phyloP scores from a whole-genome alignment of 148 eudicot species.

The Rheum nobile region DNA sequence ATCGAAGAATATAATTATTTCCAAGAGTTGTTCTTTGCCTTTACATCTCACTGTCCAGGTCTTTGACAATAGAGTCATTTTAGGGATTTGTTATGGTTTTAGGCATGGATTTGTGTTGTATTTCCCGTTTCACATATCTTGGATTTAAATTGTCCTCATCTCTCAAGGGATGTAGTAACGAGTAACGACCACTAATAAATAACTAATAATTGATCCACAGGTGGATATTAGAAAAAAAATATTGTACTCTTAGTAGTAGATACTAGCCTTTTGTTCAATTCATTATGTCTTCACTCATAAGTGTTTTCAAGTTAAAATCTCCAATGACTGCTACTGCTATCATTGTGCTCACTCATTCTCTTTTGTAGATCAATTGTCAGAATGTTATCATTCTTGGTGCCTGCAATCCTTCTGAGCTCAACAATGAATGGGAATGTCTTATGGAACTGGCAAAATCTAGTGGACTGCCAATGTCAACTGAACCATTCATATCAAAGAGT shows the following conservation, averaged over 20 bases:
- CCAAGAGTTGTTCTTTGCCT: too few species aligned
- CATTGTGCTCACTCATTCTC: slow-evolving; percentile 2
- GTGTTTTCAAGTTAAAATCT: background rate
- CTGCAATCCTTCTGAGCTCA: slow-evolving; percentile 66
- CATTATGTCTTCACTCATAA: background rate
- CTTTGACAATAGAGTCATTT: too few species aligned
- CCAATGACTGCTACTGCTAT: background rate
- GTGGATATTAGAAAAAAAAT: background rate
- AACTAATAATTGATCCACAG: too few species aligned
- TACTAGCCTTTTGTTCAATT: background rate
- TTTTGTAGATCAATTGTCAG: slow-evolving; percentile 68
- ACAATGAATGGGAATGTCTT: slow-evolving; percentile 72
- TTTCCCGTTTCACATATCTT: background rate
- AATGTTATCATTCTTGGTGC: slow-evolving; percentile 70
- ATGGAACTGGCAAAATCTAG: slow-evolving; percentile 44
- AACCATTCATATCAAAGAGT: slow-evolving; percentile 54
- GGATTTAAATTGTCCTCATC: background rate
- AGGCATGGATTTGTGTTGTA: background rate
- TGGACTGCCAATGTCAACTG: slow-evolving; percentile 28
- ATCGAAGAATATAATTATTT: too few species aligned
- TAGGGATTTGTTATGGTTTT: too few species aligned
- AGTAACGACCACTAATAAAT: background rate
- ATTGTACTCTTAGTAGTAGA: background rate
- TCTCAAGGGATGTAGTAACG: background rate
- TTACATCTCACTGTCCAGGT: too few species aligned